These are phyloP conservation scores for Plasmopara viticola DNA, from an alignment of 352 stramenopile genomes.

Conservation along the genomic window DNA sequence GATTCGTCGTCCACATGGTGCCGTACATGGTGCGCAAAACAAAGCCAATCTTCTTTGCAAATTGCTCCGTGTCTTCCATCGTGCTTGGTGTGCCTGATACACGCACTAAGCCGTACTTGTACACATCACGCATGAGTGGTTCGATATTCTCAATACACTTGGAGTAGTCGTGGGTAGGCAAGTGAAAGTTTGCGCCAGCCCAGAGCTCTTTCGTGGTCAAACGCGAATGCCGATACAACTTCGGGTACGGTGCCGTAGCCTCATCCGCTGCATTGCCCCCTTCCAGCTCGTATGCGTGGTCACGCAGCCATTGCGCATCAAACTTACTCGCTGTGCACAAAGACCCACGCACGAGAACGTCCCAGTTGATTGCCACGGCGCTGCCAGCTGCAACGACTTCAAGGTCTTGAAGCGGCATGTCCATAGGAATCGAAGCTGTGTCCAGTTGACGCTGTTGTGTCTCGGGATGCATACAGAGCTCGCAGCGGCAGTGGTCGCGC, in stretches of 20 bases:
- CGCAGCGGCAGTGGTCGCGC: slow-evolving; percentile 74
- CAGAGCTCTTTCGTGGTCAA: slow-evolving; percentile 49
- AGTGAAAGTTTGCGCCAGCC: slow-evolving; percentile 32
- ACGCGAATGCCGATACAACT: slow-evolving; percentile 50
- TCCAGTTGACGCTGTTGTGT: slow-evolving; percentile 71
- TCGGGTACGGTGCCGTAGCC: slow-evolving; percentile 31
- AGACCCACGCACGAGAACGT: slow-evolving; percentile 41
- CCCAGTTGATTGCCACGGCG: slow-evolving; percentile 52
- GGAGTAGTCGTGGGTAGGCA: slow-evolving; percentile 45
- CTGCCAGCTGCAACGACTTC: slow-evolving; percentile 24
- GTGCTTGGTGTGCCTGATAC: slow-evolving; percentile 55
- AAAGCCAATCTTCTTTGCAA: slow-evolving; percentile 78
- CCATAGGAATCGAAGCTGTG: slow-evolving; percentile 66
- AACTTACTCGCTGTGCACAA: slow-evolving; percentile 59
- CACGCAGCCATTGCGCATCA: slow-evolving; percentile 61
- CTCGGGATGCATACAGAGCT: slow-evolving; percentile 56
- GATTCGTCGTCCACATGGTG: slow-evolving; percentile 86
- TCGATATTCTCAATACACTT: slow-evolving; percentile 45
- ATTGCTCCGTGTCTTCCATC: slow-evolving; percentile 76
- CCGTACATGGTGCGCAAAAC: slow-evolving; percentile 85
- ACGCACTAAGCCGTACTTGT: slow-evolving; percentile 64
- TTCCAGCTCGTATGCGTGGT: slow-evolving; percentile 59
- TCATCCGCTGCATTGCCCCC: slow-evolving; percentile 13
- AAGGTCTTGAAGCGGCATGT: slow-evolving; percentile 38
- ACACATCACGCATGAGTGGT: slow-evolving; percentile 65